Evolutionary conservation across 371 early-diverging fungal species (phyloP).

Genomic region (Catenaria anguillulae): DNA sequence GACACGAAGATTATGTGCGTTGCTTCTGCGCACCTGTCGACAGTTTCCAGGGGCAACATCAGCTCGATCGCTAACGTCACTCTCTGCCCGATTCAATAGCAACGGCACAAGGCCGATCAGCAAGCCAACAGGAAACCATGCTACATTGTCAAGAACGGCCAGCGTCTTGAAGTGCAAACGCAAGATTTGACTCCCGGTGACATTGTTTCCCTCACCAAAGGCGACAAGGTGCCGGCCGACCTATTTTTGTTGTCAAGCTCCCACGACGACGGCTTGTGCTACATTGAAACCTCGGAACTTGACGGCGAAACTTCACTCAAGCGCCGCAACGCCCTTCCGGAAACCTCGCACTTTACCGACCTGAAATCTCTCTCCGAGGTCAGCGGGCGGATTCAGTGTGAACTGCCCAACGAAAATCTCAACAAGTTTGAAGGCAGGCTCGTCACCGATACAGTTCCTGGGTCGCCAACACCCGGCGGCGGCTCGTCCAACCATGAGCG

Average conservation of each 20-base stretch:
- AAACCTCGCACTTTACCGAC: not conserved
- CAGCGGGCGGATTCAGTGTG: constrained; percentile 4
- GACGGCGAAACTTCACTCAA: constrained; percentile 28
- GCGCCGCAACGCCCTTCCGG: not conserved
- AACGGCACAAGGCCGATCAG: constrained; percentile 33
- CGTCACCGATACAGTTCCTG: not conserved
- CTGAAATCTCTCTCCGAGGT: not conserved
- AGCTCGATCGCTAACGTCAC: too few species aligned
- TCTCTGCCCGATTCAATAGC: not conserved
- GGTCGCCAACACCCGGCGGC: not conserved
- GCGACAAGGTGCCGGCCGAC: constrained; percentile 47
- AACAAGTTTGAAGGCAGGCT: constrained; percentile 3
- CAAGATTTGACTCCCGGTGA: constrained; percentile 38
- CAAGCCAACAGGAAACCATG: constrained; percentile 21
- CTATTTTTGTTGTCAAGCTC: constrained; percentile 33
- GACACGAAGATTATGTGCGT: constrained; percentile 32
- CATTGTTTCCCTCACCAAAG: constrained; percentile 19
- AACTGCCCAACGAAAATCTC: constrained; percentile 2
- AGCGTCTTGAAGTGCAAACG: constrained; percentile 13
- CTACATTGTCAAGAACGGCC: constrained; percentile 11
- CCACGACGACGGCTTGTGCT: constrained; percentile 35
- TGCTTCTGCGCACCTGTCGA: too few species aligned
- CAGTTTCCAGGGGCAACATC: too few species aligned
- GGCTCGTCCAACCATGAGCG: not conserved
- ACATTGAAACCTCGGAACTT: constrained; percentile 49